These are phyloP conservation scores for Aspergillus eucalypticola DNA, from an alignment of 2,329 filamentous ascomycete genomes.

Conservation along the genomic window DNA sequence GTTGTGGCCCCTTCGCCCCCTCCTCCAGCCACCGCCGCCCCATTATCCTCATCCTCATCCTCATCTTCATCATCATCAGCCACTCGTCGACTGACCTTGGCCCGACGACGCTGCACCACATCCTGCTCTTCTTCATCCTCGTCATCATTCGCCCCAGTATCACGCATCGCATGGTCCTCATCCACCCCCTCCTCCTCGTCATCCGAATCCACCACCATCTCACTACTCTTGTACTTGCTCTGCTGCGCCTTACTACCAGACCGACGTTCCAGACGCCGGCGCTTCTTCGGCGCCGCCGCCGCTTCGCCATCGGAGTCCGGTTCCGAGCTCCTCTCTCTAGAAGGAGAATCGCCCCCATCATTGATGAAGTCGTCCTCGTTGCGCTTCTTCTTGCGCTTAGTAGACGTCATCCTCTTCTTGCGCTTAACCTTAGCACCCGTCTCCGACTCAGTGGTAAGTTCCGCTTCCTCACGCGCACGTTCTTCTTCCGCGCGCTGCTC, in stretches of 20 bases:
- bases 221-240: constrained; percentile 80
- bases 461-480: constrained; percentile 66
- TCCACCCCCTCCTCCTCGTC: constrained; percentile 48
- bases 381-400: constrained; percentile 64
- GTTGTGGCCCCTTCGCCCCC: not conserved
- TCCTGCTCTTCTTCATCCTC: constrained; percentile 37
- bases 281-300: constrained; percentile 55
- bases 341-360: constrained; percentile 27
- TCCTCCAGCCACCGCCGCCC: constrained; percentile 31
- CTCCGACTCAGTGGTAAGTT: constrained; percentile 78
- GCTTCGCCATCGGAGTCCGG: constrained; percentile 39
- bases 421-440: constrained; percentile 79
- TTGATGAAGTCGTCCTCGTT: constrained; percentile 34
- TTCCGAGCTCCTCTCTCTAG: constrained; percentile 31
- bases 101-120: constrained; percentile 34
- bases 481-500: constrained; percentile 72
- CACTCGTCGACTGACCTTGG: constrained; percentile 35
- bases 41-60: constrained; percentile 46
- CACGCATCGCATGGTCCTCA: constrained; percentile 32
- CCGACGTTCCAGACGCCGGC: constrained; percentile 61
- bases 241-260: constrained; percentile 39
- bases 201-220: constrained; percentile 78
- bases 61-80: constrained; percentile 42
- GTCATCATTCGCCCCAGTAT: constrained; percentile 13
- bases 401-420: constrained; percentile 58